These are phyloP conservation scores for Colletotrichum endophyticum DNA, from an alignment of 2,329 filamentous ascomycete genomes.

Conservation along the genomic window DNA sequence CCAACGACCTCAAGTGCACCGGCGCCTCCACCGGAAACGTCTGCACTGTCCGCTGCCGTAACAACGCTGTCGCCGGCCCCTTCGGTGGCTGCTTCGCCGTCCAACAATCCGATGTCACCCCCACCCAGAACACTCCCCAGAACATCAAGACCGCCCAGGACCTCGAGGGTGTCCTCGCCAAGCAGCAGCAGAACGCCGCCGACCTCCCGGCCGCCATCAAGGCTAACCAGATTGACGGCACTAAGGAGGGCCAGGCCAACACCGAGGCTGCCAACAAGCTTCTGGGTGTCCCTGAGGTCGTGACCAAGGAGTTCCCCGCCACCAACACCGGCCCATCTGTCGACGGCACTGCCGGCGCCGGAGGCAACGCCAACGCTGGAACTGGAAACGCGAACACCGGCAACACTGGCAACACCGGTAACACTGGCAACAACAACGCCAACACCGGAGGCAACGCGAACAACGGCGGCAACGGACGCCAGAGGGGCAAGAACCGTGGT, in stretches of 20 bases:
- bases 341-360: slow-evolving; percentile 8
- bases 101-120: slow-evolving; percentile 53
- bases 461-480: neutral
- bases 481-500: neutral
- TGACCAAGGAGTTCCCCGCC: slow-evolving; percentile 33
- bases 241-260: slow-evolving; percentile 29
- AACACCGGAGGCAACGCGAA: neutral
- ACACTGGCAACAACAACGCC: slow-evolving; percentile 19
- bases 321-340: neutral
- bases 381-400: slow-evolving; percentile 18
- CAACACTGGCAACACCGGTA: slow-evolving; percentile 14
- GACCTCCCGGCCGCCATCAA: slow-evolving; percentile 48
- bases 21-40: slow-evolving; percentile 62
- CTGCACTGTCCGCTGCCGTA: slow-evolving; percentile 64
- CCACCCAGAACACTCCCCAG: slow-evolving; percentile 46
- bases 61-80: slow-evolving; percentile 60
- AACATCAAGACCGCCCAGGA: slow-evolving; percentile 51
- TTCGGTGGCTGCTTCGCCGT: slow-evolving; percentile 65
- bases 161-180: slow-evolving; percentile 44
- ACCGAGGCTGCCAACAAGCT: slow-evolving; percentile 43
- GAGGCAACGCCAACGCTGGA: neutral
- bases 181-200: slow-evolving; percentile 55
- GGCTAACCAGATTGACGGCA: slow-evolving; percentile 48
- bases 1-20: slow-evolving; percentile 50
- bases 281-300: slow-evolving; percentile 29